phyloP scores from a whole-genome alignment of 2,329 filamentous ascomycete genomes.

The Fusarium coicis region DNA sequence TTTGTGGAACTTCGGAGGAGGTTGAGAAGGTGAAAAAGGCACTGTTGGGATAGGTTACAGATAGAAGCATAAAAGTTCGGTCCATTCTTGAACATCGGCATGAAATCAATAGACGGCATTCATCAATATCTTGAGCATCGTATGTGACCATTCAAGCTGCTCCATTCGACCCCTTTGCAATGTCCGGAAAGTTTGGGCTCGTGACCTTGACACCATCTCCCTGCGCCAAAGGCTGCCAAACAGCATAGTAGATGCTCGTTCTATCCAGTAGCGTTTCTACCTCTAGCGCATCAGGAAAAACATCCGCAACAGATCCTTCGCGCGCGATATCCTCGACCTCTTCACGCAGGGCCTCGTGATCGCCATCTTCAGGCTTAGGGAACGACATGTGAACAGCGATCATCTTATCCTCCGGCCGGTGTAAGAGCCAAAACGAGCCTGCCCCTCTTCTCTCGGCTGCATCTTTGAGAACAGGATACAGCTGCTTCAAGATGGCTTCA shows the following conservation, averaged over 20 bases:
- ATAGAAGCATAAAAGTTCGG: rapidly evolving
- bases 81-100: background rate
- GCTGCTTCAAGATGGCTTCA: constrained; percentile 22
- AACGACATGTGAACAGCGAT: constrained; percentile 31
- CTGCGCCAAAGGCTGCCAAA: constrained; percentile 24
- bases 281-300: constrained; percentile 25
- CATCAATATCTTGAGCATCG: rapidly evolving
- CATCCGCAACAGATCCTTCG: background rate
- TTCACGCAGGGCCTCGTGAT: background rate
- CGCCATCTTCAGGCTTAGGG: background rate
- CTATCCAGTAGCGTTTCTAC: constrained; percentile 9
- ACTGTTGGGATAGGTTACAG: constrained; percentile 1
- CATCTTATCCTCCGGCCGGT: constrained; percentile 25
- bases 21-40: constrained; percentile 52
- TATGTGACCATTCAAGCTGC: background rate
- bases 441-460: constrained; percentile 27
- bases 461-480: constrained; percentile 33
- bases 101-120: background rate
- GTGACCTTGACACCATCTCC: constrained; percentile 15
- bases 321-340: background rate
- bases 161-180: background rate
- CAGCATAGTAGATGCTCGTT: constrained; percentile 20
- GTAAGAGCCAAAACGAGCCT: constrained; percentile 30
- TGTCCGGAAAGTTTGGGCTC: constrained; percentile 20
- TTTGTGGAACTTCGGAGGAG: constrained; percentile 63